A percentile compares a stretch with the other conserved stretches of the same genome.
Conservation (phyloP, 176 grass and related monocot genomes). For the Raddia guianensis region DNA sequence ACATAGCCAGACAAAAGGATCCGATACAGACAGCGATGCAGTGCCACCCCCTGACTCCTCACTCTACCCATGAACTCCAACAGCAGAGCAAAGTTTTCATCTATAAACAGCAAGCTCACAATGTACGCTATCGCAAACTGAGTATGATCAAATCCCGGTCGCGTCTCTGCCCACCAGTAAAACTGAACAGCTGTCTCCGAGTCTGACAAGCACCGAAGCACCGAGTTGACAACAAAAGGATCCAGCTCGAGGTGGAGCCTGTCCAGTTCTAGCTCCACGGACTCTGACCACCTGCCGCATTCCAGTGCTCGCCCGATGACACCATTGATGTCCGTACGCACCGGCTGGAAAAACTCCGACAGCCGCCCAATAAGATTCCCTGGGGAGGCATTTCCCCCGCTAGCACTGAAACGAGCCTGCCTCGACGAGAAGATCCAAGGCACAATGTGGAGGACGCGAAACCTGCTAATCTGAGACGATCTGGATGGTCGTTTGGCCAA, state of each 20-base stretch:
- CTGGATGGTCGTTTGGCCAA: constrained; percentile 52
- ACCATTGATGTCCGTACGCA: constrained; percentile 14
- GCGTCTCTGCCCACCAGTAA: constrained; percentile 68
- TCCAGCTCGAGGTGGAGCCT: constrained; percentile 56
- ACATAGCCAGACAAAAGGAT: constrained; percentile 61
- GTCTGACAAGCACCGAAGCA: constrained; percentile 57
- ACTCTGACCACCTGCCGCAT: constrained; percentile 35
- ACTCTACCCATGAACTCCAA: constrained; percentile 54
- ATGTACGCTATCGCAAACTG: constrained; percentile 54
- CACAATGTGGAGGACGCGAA: constrained; percentile 30
- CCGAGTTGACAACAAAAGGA: constrained; percentile 56
- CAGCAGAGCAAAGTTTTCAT: constrained; percentile 55
- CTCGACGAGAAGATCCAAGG: constrained; percentile 31
- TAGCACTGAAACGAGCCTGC: background rate
- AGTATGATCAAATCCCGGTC: constrained; percentile 52
- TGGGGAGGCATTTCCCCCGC: background rate
- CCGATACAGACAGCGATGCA: constrained; percentile 70
- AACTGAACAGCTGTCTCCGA: constrained; percentile 55
- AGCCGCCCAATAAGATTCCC: background rate
- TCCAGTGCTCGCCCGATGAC: constrained; percentile 43
- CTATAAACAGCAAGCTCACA: constrained; percentile 56
- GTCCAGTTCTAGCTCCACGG: constrained; percentile 51
- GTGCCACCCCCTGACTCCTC: constrained; percentile 46
- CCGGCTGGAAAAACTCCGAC: constrained; percentile 36
- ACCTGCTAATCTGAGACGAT: constrained; percentile 34